phyloP scores from a whole-genome alignment of 1,139 yeast species.

The Debaryomyces psychrophilus region DNA sequence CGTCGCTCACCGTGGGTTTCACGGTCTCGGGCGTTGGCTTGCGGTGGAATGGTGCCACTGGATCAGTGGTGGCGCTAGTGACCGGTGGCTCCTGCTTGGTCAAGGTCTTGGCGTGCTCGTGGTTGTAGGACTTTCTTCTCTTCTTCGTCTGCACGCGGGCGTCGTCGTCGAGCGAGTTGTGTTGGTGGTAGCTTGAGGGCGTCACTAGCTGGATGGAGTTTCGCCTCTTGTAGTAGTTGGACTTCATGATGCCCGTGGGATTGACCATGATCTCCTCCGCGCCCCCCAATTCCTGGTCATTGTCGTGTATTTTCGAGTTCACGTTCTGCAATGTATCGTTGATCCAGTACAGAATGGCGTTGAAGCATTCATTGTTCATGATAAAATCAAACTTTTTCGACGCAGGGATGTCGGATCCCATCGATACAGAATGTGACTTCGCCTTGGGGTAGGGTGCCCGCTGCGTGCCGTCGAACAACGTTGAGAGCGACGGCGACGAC shows the following conservation, averaged over 20 bases:
- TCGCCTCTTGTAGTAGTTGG: constrained; percentile 23
- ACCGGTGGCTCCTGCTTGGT: not conserved
- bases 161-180: not conserved
- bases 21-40: not conserved
- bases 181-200: constrained; percentile 12
- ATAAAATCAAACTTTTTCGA: constrained; percentile 29
- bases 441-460: constrained; percentile 4
- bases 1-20: not conserved
- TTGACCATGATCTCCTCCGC: constrained; percentile 26
- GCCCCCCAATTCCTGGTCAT: constrained; percentile 15
- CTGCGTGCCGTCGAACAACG: constrained; percentile 9
- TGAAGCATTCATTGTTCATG: constrained; percentile 46
- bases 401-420: constrained; percentile 9
- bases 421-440: constrained; percentile 11
- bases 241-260: constrained; percentile 30
- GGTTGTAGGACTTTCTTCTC: constrained; percentile 19
- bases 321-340: constrained; percentile 26
- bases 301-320: constrained; percentile 12
- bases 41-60: constrained; percentile 1
- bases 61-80: not conserved
- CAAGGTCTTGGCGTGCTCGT: constrained; percentile 8
- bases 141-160: constrained; percentile 17
- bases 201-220: constrained; percentile 27
- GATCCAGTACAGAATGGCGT: constrained; percentile 44
- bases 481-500: constrained; percentile 16